Percentiles rank a stretch among this genome's conserved stretches.
Conservation (phyloP, 1,139 yeast species). For the Yamadazyma triangularis region DNA sequence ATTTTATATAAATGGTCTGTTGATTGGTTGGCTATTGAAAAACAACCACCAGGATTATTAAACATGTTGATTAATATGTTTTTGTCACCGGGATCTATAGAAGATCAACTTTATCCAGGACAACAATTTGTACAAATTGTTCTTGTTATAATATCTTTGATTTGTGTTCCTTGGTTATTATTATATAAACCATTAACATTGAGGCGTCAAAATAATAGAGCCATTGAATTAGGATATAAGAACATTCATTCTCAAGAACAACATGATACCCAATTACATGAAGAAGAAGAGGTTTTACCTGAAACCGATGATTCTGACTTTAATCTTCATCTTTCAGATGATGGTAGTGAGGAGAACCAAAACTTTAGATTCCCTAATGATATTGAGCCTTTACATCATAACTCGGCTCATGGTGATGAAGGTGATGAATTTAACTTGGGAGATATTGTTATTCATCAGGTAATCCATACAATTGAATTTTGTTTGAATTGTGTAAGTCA, state of each 20-base stretch:
- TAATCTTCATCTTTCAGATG: conserved; percentile 15
- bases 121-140: conserved; percentile 61
- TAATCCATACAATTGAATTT: conserved; percentile 75
- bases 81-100: conserved; percentile 69
- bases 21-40: conserved; percentile 64
- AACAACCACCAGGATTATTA: conserved; percentile 75
- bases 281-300: conserved; percentile 20
- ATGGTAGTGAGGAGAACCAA: conserved; percentile 18
- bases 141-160: conserved; percentile 54
- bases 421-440: conserved; percentile 58
- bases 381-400: conserved; percentile 40
- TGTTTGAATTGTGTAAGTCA: conserved; percentile 77
- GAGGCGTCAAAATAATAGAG: conserved; percentile 35
- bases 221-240: conserved; percentile 32
- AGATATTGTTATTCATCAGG: conserved; percentile 75
- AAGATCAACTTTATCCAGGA: conserved; percentile 59
- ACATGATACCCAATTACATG: conserved; percentile 21
- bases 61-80: conserved; percentile 83
- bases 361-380: conserved; percentile 42
- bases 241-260: conserved; percentile 39
- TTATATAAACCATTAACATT: conserved; percentile 60
- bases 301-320: conserved; percentile 8
- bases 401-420: conserved; percentile 33
- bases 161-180: conserved; percentile 76
- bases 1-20: conserved; percentile 77